These are phyloP conservation scores for Funneliformis caledonium DNA, from an alignment of 371 early-diverging fungal species.

Conservation along the genomic window DNA sequence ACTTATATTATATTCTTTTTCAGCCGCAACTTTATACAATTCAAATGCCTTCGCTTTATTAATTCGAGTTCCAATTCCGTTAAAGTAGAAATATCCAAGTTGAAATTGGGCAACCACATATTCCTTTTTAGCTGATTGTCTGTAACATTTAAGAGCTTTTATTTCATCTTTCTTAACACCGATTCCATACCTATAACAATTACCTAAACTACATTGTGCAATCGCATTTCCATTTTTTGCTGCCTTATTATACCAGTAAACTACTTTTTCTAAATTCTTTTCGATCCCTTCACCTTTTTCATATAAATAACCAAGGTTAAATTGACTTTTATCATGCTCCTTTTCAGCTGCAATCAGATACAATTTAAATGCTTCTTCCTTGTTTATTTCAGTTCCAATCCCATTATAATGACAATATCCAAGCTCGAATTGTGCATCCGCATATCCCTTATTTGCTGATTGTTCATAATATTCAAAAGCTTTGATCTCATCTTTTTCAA, in stretches of 20 bases:
- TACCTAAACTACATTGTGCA: neutral
- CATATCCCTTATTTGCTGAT: no score
- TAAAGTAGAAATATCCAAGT: constrained; percentile 64
- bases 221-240: neutral
- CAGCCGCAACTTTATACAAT: neutral
- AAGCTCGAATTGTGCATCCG: constrained; percentile 45
- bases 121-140: neutral
- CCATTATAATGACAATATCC: constrained; percentile 84
- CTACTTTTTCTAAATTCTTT: constrained; percentile 12
- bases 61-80: constrained; percentile 62
- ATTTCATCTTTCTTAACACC: neutral
- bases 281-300: neutral
- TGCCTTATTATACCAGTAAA: constrained; percentile 18
- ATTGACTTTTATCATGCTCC: neutral
- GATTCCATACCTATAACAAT: constrained; percentile 2
- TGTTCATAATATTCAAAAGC: no score
- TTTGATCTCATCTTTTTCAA: no score
- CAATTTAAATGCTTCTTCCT: neutral
- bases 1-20: constrained; percentile 6
- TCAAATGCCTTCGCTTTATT: constrained; percentile 43
- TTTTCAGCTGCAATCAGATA: neutral
- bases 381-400: constrained; percentile 67
- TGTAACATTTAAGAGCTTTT: constrained; percentile 12
- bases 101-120: constrained; percentile 38
- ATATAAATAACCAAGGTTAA: constrained; percentile 6